Evolutionary conservation across 2,329 filamentous ascomycete genomes (phyloP).

Genomic region (Chaetomium olivaceum): DNA sequence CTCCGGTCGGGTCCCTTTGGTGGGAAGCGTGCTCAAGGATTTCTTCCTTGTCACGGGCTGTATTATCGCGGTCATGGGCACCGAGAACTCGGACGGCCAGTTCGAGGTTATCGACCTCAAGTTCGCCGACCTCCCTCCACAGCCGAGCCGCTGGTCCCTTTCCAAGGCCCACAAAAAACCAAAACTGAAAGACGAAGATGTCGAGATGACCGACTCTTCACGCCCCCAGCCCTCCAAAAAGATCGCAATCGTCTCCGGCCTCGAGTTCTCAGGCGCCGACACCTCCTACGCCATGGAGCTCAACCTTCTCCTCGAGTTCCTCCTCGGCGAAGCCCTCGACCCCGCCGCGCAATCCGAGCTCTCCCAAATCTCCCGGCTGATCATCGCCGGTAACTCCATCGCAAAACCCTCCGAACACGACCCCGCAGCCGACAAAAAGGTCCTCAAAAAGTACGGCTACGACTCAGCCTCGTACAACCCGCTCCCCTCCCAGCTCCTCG

Average conservation of each 20-base stretch:
- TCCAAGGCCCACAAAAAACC: slow-evolving; percentile 47
- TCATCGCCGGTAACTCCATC: slow-evolving; percentile 91
- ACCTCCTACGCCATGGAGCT: slow-evolving; percentile 72
- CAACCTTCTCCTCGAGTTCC: slow-evolving; percentile 78
- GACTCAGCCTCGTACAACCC: slow-evolving; percentile 87
- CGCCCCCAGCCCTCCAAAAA: slow-evolving; percentile 43
- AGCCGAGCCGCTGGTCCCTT: slow-evolving; percentile 77
- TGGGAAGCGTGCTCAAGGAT: slow-evolving; percentile 67
- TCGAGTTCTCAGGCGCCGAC: slow-evolving; percentile 76
- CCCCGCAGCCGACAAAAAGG: slow-evolving; percentile 45
- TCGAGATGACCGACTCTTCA: slow-evolving; percentile 56
- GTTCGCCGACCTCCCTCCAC: slow-evolving; percentile 80
- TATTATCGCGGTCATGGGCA: slow-evolving; percentile 91
- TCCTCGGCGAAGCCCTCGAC: slow-evolving; percentile 77
- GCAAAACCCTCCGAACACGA: slow-evolving; percentile 44
- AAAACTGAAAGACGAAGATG: slow-evolving; percentile 50
- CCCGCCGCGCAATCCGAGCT: slow-evolving; percentile 59
- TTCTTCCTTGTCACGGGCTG: slow-evolving; percentile 85
- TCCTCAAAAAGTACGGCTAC: slow-evolving; percentile 86
- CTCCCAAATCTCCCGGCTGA: slow-evolving; percentile 74
- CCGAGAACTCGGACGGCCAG: slow-evolving; percentile 87
- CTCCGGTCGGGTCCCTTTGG: slow-evolving; percentile 80
- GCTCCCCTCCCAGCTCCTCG: slow-evolving; percentile 77
- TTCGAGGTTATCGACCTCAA: slow-evolving; percentile 91
- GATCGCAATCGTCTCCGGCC: slow-evolving; percentile 84